Conservation (phyloP, 345 rosid species). For the Lepidium africanum region DNA sequence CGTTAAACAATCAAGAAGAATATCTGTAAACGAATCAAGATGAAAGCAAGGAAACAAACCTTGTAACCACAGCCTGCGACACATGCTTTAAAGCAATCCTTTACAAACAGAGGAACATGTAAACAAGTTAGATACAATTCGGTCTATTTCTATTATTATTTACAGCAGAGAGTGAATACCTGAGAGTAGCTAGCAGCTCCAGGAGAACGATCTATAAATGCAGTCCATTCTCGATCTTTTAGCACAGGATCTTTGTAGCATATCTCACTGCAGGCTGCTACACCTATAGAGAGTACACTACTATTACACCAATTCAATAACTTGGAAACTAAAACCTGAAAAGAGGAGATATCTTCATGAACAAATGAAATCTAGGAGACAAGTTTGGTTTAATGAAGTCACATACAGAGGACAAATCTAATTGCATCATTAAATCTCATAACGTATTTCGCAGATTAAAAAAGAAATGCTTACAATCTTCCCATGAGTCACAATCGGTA, state of each 20-base stretch:
- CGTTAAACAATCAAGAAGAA: constrained; percentile 8
- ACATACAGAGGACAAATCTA: neutral
- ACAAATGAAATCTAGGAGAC: neutral
- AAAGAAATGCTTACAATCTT: constrained; percentile 68
- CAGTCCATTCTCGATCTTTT: constrained; percentile 87
- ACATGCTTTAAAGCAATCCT: constrained; percentile 88
- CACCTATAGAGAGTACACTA: constrained; percentile 41
- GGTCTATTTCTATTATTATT: neutral
- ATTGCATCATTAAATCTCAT: neutral
- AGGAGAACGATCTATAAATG: constrained; percentile 87
- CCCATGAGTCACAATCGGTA: constrained; percentile 81
- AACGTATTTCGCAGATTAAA: neutral
- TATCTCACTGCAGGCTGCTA: constrained; percentile 68
- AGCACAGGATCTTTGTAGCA: constrained; percentile 97
- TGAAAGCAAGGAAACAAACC: constrained; percentile 36
- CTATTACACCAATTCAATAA: constrained; percentile 16
- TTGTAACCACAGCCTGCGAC: constrained; percentile 86
- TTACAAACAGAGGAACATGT: neutral
- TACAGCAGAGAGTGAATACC: constrained; percentile 31
- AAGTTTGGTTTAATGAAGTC: neutral
- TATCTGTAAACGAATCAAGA: neutral
- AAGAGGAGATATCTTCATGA: constrained; percentile 12
- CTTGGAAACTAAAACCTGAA: neutral
- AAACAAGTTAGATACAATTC: neutral
- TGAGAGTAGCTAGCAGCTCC: constrained; percentile 75